These are phyloP conservation scores for Phytophthora fragariae DNA, from an alignment of 352 stramenopile species.

Conservation along the genomic window DNA sequence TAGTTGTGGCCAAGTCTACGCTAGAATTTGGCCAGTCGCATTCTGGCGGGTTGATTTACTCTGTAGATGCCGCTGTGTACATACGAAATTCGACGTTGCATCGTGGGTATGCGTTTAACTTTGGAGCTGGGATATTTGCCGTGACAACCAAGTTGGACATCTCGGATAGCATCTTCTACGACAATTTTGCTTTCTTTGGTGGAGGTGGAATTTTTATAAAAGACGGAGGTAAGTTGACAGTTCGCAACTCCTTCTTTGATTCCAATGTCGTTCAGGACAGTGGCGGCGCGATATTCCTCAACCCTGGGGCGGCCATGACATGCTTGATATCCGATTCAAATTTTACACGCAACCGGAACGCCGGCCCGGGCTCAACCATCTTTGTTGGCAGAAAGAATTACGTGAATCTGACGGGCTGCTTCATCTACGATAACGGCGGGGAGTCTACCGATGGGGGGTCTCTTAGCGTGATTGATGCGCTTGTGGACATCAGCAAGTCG, in stretches of 20 bases:
- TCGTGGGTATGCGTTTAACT: slow-evolving; percentile 49
- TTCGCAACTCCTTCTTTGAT: slow-evolving; percentile 33
- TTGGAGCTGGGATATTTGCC: slow-evolving; percentile 61
- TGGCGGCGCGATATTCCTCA: slow-evolving; percentile 57
- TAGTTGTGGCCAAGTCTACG: slow-evolving; percentile 48
- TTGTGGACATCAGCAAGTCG: slow-evolving; percentile 39
- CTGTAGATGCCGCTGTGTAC: slow-evolving; percentile 27
- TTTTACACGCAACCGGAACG: slow-evolving; percentile 57
- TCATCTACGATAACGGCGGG: slow-evolving; percentile 48
- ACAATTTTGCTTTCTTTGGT: slow-evolving; percentile 69
- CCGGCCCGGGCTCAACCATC: slow-evolving; percentile 57
- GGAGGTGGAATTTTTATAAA: slow-evolving; percentile 66
- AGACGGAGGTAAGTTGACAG: slow-evolving; percentile 30
- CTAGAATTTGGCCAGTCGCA: slow-evolving; percentile 48
- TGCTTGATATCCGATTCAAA: slow-evolving; percentile 38
- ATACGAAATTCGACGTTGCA: slow-evolving; percentile 49
- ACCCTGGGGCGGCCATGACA: slow-evolving; percentile 37
- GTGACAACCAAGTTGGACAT: slow-evolving; percentile 33
- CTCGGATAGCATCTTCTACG: slow-evolving; percentile 32
- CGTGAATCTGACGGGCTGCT: slow-evolving; percentile 25
- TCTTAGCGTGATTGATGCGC: slow-evolving; percentile 54
- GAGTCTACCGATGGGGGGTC: slow-evolving; percentile 49
- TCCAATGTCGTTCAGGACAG: slow-evolving; percentile 54
- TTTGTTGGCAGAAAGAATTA: slow-evolving; percentile 66
- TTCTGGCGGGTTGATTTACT: slow-evolving; percentile 61